These are phyloP conservation scores for Cyathus striatus DNA, from an alignment of 768 basidiomycete genomes.

Conservation along the genomic window DNA sequence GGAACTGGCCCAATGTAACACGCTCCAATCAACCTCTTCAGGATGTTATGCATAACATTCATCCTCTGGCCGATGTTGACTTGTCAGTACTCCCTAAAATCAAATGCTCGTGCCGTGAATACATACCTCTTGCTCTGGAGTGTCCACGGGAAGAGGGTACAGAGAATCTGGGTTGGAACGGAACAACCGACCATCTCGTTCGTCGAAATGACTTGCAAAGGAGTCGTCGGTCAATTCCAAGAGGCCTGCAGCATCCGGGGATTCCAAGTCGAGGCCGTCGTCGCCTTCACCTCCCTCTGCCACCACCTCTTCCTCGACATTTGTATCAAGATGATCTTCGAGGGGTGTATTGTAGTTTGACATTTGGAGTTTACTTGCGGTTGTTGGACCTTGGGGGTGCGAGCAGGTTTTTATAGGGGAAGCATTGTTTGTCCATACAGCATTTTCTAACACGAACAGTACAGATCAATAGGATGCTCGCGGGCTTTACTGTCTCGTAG, in stretches of 20 bases:
- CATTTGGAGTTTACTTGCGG: no score
- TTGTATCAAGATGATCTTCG: no score
- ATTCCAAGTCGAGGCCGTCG: not conserved
- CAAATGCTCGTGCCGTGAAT: not conserved
- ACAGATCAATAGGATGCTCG: no score
- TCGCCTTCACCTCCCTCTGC: not conserved
- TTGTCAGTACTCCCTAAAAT: conserved; percentile 3
- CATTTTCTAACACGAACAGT: no score
- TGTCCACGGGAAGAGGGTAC: conserved; percentile 73
- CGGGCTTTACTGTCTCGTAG: no score
- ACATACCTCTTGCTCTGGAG: conserved; percentile 62
- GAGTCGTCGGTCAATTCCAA: conserved; percentile 44
- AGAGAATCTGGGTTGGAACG: conserved; percentile 58
- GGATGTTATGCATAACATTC: conserved; percentile 41
- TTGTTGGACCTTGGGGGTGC: no score
- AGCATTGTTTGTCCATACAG: no score
- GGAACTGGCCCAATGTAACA: conserved; percentile 59
- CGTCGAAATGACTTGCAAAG: conserved; percentile 55
- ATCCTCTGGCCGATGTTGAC: conserved; percentile 41
- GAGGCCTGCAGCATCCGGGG: conserved; percentile 4
- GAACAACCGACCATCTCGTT: conserved; percentile 59
- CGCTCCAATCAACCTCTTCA: conserved; percentile 46
- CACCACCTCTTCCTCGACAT: no score
- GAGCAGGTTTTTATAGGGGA: no score
- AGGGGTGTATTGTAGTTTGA: no score